These are phyloP conservation scores for Talaromyces sp. DNA, from an alignment of 2,329 filamentous ascomycete genomes.

Conservation along the genomic window DNA sequence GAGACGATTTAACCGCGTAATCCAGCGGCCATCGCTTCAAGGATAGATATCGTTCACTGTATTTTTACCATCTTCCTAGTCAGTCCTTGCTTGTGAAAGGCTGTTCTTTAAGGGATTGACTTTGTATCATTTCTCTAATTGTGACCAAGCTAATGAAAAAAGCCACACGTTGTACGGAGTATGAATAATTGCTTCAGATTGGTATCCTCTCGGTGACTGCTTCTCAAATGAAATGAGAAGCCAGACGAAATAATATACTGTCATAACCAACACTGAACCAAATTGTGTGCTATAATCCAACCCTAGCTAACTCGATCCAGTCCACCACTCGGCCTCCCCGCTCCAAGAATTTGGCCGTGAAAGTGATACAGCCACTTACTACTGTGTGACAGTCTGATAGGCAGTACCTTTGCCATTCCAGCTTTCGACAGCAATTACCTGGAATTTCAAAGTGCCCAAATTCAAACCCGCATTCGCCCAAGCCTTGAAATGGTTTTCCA, in stretches of 20 bases:
- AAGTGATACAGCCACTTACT: background rate
- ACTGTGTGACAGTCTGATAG: background rate
- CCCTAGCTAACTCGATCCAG: no score
- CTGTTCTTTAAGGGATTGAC: background rate
- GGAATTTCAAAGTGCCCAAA: constrained; percentile 38
- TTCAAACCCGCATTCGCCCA: constrained; percentile 34
- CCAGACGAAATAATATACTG: no score
- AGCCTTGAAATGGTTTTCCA: constrained; percentile 37
- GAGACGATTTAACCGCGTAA: background rate
- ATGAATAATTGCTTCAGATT: background rate
- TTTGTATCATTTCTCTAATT: background rate
- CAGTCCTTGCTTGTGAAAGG: background rate
- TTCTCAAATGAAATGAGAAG: no score
- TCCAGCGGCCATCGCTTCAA: background rate
- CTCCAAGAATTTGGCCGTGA: background rate
- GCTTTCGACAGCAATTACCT: constrained; percentile 43
- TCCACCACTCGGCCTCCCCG: no score
- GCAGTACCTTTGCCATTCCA: constrained; percentile 11
- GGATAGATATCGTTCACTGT: background rate
- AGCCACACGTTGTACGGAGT: background rate
- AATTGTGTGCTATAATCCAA: no score
- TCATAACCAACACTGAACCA: no score
- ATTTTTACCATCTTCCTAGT: background rate
- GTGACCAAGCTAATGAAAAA: background rate
- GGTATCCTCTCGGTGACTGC: no score